Evolutionary conservation across 345 rosid species (phyloP).

Genomic region (Brassica carinata): DNA sequence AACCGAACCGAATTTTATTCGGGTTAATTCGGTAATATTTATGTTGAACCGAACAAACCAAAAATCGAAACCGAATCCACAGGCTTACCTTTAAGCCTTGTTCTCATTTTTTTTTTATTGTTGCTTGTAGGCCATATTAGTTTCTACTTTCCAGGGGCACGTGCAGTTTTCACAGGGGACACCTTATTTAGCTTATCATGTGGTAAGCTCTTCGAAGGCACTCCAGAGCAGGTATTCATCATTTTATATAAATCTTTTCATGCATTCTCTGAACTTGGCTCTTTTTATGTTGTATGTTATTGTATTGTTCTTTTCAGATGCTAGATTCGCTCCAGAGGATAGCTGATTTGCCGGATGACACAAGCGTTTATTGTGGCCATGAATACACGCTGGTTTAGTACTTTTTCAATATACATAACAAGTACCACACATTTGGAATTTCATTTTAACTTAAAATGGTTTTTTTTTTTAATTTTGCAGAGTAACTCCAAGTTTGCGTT

Average conservation of each 20-base stretch:
- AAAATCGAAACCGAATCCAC: too few species aligned
- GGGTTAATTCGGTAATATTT: too few species aligned
- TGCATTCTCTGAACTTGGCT: too few species aligned
- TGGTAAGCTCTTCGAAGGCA: constrained; percentile 92
- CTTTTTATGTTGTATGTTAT: too few species aligned
- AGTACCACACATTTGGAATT: neutral
- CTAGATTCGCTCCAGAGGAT: constrained; percentile 60
- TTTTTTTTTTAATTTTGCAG: constrained; percentile 45
- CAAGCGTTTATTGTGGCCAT: constrained; percentile 79
- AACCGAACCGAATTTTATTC: too few species aligned
- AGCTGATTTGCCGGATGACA: constrained; percentile 36
- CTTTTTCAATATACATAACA: too few species aligned
- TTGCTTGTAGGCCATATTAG: constrained; percentile 83
- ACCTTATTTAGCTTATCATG: constrained; percentile 89
- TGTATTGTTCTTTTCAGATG: constrained; percentile 54
- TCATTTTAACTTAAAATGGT: neutral
- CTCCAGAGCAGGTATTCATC: constrained; percentile 58
- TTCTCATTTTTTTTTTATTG: neutral
- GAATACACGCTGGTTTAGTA: constrained; percentile 98
- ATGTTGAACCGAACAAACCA: too few species aligned
- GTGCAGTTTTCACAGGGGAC: constrained; percentile 80
- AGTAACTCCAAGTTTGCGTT: constrained; percentile 90
- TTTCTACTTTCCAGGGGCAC: constrained; percentile 81
- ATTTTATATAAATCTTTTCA: too few species aligned
- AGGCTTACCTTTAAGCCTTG: neutral